Evolutionary conservation across 257 asterid genomes (phyloP).

Genomic region (Henckelia pumila): DNA sequence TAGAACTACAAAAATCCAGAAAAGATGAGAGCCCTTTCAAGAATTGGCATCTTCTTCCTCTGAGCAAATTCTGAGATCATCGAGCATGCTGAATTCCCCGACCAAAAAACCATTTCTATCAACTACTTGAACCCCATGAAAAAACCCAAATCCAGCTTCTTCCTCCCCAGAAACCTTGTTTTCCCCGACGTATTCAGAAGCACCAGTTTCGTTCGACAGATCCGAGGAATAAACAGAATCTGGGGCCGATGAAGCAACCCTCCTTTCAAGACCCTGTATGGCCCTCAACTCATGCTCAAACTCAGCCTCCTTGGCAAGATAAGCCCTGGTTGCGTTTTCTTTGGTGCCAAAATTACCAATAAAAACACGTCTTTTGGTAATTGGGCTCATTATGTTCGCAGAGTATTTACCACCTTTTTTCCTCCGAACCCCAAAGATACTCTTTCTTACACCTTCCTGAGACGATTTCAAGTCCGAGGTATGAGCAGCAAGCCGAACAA

Average conservation of each 20-base stretch:
- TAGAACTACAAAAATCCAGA: too few relatives aligned
- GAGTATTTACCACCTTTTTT: conserved; percentile 35
- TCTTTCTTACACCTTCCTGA: conserved; percentile 1
- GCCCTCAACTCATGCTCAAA: conserved; percentile 24
- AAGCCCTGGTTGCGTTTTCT: conserved; percentile 43
- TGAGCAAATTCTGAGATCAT: conserved; percentile 36
- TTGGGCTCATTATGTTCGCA: conserved; percentile 41
- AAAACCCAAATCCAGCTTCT: conserved; percentile 22
- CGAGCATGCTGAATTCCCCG: conserved; percentile 41
- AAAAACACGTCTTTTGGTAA: conserved; percentile 36
- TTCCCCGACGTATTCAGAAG: neutral
- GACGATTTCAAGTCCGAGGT: too few relatives aligned
- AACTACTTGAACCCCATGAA: conserved; percentile 31
- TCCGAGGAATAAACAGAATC: conserved; percentile 33
- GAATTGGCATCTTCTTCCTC: conserved; percentile 21
- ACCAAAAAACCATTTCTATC: conserved; percentile 34
- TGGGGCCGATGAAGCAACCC: neutral
- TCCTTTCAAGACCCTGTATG: conserved; percentile 20
- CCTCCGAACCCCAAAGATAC: conserved; percentile 31
- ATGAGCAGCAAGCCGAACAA: neutral
- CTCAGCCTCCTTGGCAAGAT: conserved; percentile 29
- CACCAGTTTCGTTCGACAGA: conserved; percentile 20
- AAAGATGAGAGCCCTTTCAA: too few relatives aligned
- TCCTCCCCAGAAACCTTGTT: neutral
- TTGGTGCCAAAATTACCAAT: conserved; percentile 42